Percentiles rank a stretch among this genome's conserved stretches.
Evolutionary conservation across 371 early-diverging fungal genomes (phyloP).

Genomic region (Coemansia sp.): DNA sequence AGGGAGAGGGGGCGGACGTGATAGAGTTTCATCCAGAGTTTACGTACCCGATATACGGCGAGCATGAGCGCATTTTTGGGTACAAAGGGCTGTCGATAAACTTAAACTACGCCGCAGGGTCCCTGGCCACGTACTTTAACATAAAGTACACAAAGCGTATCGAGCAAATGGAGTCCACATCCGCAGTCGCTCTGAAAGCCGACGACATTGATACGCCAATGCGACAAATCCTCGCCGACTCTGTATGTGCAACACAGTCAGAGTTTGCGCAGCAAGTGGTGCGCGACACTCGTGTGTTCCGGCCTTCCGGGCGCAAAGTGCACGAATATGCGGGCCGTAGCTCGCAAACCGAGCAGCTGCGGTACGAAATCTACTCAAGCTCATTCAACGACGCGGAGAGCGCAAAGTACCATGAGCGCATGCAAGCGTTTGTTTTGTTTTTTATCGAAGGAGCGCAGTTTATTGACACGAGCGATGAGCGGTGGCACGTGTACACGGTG

Average conservation of each 20-base stretch:
- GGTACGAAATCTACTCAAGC: conserved; percentile 72
- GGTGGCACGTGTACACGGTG: conserved; percentile 77
- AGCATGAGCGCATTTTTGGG: conserved; percentile 82
- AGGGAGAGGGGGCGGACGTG: conserved; percentile 40
- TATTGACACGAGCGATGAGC: conserved; percentile 78
- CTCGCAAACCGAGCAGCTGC: conserved; percentile 41
- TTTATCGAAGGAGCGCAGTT: conserved; percentile 90
- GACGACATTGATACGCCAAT: conserved; percentile 49
- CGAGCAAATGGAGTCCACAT: conserved; percentile 43
- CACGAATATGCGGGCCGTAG: conserved; percentile 57
- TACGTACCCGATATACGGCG: conserved; percentile 90
- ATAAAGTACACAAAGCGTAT: conserved; percentile 56
- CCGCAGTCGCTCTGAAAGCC: conserved; percentile 31
- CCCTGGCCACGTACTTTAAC: conserved; percentile 68
- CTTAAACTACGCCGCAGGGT: conserved; percentile 75
- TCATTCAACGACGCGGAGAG: conserved; percentile 64
- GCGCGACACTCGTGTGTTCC: conserved; percentile 57
- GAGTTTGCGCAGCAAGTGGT: conserved; percentile 62
- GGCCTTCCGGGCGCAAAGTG: conserved; percentile 54
- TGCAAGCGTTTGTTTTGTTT: conserved; percentile 75
- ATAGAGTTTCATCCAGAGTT: conserved; percentile 64
- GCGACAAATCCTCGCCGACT: conserved; percentile 42
- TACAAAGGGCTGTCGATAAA: conserved; percentile 74
- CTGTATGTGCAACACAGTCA: conserved; percentile 58
- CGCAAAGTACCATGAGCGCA: conserved; percentile 70